A percentile compares a stretch with the other conserved stretches of the same genome.
Evolutionary conservation across 1,284 basidiomycete species (phyloP).

Genomic region (Naganishia albida): DNA sequence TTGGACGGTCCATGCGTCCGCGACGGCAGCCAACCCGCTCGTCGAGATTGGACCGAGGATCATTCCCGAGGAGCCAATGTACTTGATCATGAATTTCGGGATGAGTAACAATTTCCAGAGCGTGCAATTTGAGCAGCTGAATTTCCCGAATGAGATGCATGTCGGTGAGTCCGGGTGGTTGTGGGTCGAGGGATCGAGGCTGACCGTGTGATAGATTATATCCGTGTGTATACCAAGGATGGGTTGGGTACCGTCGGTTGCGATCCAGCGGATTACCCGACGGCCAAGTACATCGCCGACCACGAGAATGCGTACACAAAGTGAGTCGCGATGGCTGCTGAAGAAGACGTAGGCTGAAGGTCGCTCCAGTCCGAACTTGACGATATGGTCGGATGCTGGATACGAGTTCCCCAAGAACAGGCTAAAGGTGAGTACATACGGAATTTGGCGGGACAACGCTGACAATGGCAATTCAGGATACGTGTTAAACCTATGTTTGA

Average conservation of each 20-base stretch:
- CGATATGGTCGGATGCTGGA: slow-evolving; percentile 50
- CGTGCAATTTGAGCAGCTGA: slow-evolving; percentile 51
- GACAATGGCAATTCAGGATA: slow-evolving; percentile 2
- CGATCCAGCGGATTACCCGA: slow-evolving; percentile 58
- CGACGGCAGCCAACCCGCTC: slow-evolving; percentile 67
- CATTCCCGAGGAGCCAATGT: slow-evolving; percentile 81
- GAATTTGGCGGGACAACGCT: neutral
- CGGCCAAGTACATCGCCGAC: slow-evolving; percentile 58
- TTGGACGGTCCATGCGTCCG: slow-evolving; percentile 63
- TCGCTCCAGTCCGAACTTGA: slow-evolving; percentile 44
- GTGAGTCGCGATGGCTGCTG: slow-evolving; percentile 1
- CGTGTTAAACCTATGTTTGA: slow-evolving; percentile 3
- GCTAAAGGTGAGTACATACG: slow-evolving; percentile 35
- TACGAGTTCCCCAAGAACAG: slow-evolving; percentile 50
- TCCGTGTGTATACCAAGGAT: slow-evolving; percentile 47
- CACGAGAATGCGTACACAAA: slow-evolving; percentile 48
- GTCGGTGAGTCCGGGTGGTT: slow-evolving; percentile 56
- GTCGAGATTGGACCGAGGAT: slow-evolving; percentile 72
- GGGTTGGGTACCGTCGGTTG: slow-evolving; percentile 46
- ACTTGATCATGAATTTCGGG: slow-evolving; percentile 57
- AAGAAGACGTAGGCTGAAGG: neutral
- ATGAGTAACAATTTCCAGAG: slow-evolving; percentile 56
- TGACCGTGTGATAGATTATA: slow-evolving; percentile 44
- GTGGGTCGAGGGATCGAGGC: neutral
- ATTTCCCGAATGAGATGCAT: slow-evolving; percentile 55